Percentiles rank a stretch among this genome's conserved stretches.
These are phyloP conservation scores for Lathyrus oleraceus DNA, from an alignment of 306 rosid genomes.

Conservation along the genomic window DNA sequence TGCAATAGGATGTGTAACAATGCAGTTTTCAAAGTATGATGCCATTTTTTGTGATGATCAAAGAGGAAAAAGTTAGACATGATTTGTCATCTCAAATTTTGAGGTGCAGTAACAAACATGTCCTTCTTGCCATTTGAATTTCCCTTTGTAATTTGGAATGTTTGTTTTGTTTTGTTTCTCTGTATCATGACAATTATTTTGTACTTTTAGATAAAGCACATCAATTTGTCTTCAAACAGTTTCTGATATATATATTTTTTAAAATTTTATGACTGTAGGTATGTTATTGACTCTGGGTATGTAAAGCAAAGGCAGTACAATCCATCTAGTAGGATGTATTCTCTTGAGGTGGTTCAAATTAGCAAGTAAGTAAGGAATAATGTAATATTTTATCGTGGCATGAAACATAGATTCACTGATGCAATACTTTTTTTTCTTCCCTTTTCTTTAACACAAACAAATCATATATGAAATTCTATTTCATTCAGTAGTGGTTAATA, in stretches of 20 bases:
- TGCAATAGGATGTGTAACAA: conserved; percentile 10
- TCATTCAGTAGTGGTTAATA: background rate
- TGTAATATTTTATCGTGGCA: conserved; percentile 22
- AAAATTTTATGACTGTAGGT: conserved; percentile 52
- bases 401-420: conserved; percentile 25
- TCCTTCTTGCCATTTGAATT: conserved; percentile 25
- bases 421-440: background rate
- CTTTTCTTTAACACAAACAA: background rate
- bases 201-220: conserved; percentile 25
- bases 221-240: conserved; percentile 7
- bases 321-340: conserved; percentile 95
- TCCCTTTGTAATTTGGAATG: conserved; percentile 16
- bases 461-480: background rate
- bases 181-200: conserved; percentile 16
- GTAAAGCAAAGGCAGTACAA: conserved; percentile 96
- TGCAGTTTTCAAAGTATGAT: background rate
- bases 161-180: conserved; percentile 13
- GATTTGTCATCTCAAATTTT: conserved; percentile 9
- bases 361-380: conserved; percentile 72
- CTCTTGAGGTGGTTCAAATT: conserved; percentile 93
- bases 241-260: conserved; percentile 24
- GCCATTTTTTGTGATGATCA: conserved; percentile 16
- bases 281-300: conserved; percentile 94
- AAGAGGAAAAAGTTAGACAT: conserved; percentile 1
- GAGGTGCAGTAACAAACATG: background rate